Conservation (phyloP, 1,139 yeast species). For the Diutina siamensis region DNA sequence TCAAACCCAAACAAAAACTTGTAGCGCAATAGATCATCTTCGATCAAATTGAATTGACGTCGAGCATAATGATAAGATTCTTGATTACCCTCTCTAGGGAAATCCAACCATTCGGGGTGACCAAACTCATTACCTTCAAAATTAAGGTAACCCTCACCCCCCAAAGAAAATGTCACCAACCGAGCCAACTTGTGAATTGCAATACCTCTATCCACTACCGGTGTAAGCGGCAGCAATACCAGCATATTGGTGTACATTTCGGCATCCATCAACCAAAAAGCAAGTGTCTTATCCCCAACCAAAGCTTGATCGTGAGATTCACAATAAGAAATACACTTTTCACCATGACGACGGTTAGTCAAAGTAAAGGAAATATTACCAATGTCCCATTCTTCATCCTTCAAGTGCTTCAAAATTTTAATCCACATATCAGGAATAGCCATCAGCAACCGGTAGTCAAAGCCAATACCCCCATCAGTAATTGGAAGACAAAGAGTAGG, state of each 20-base stretch:
- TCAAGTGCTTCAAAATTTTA: conserved; percentile 69
- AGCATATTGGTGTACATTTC: conserved; percentile 98
- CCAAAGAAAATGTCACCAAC: conserved; percentile 72
- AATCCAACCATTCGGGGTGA: conserved; percentile 98
- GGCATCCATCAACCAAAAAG: conserved; percentile 97
- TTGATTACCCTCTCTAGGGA: conserved; percentile 81
- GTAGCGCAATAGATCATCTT: conserved; percentile 73
- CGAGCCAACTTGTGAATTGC: conserved; percentile 87
- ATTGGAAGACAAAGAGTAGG: conserved; percentile 83
- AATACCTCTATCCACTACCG: conserved; percentile 77
- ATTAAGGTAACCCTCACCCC: conserved; percentile 93
- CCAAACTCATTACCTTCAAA: conserved; percentile 98
- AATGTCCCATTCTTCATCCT: conserved; percentile 89
- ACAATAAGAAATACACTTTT: conserved; percentile 83
- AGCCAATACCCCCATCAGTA: conserved; percentile 75
- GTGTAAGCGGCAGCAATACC: conserved; percentile 55
- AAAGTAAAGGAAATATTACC: conserved; percentile 70
- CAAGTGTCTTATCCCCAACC: conserved; percentile 93
- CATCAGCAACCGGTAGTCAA: conserved; percentile 90
- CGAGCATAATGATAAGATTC: conserved; percentile 91
- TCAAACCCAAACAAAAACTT: conserved; percentile 71
- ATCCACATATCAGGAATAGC: conserved; percentile 99
- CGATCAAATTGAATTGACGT: conserved; percentile 80
- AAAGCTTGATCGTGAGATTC: conserved; percentile 97
- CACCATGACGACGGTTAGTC: conserved; percentile 81